phyloP scores from a whole-genome alignment of 176 grass and related monocot genomes.

The Thalia dealbata region DNA sequence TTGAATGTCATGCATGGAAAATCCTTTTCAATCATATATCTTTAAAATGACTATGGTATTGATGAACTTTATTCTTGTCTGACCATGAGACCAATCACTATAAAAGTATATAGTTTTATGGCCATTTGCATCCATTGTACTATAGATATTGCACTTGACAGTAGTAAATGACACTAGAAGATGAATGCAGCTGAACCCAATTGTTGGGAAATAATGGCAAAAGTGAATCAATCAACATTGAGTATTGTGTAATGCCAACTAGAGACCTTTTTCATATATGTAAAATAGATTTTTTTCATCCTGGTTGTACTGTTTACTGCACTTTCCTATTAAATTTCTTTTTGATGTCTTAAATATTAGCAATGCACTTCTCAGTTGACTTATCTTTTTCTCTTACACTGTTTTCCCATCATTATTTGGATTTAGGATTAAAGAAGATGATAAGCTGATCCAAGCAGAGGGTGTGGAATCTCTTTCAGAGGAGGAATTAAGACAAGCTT shows the following conservation, averaged over 20 bases:
- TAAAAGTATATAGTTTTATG: background rate
- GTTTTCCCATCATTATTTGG: background rate
- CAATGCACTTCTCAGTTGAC: background rate
- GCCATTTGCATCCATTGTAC: too few relatives aligned
- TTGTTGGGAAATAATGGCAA: too few relatives aligned
- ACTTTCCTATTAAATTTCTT: too few relatives aligned
- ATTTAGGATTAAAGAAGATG: conserved; percentile 82
- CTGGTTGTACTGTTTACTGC: too few relatives aligned
- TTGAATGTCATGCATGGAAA: background rate
- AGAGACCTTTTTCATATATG: too few relatives aligned
- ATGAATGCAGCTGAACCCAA: too few relatives aligned
- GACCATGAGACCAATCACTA: background rate
- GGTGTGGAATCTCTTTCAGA: conserved; percentile 88
- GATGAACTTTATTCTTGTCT: background rate
- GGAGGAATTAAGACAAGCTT: conserved; percentile 82
- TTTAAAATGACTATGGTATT: background rate
- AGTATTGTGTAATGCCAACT: too few relatives aligned
- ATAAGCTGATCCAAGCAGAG: conserved; percentile 76
- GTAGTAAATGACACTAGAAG: too few relatives aligned
- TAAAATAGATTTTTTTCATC: too few relatives aligned
- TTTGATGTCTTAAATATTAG: background rate
- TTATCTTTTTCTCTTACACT: background rate
- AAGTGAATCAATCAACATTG: too few relatives aligned
- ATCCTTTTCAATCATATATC: background rate
- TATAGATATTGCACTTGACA: too few relatives aligned